Conservation (phyloP, 345 rosid species). For the Dimocarpus longan region DNA sequence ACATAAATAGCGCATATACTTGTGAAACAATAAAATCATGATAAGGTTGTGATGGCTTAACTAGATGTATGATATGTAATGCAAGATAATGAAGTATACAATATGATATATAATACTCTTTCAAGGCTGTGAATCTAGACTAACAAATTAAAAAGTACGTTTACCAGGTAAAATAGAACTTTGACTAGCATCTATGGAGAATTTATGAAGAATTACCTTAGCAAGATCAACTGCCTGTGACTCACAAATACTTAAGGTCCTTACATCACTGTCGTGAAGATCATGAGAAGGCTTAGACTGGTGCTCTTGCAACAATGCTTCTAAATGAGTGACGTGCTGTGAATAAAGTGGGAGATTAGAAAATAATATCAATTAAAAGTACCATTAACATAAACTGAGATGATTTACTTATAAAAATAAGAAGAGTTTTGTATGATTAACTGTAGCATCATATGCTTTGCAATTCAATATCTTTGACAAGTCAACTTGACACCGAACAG, state of each 20-base stretch:
- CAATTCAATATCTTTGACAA: conserved; percentile 68
- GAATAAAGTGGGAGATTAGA: neutral
- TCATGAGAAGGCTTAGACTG: conserved; percentile 56
- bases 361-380: conserved; percentile 26
- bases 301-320: conserved; percentile 66
- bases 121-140: neutral
- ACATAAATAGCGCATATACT: neutral
- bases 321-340: conserved; percentile 69
- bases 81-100: neutral
- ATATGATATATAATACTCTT: conserved; percentile 1
- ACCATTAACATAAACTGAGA: conserved; percentile 6
- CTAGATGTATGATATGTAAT: conserved; percentile 2
- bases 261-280: conserved; percentile 76
- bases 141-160: conserved; percentile 1
- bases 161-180: conserved; percentile 11
- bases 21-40: neutral
- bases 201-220: conserved; percentile 54
- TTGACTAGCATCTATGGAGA: conserved; percentile 8
- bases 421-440: conserved; percentile 39
- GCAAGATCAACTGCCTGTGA: conserved; percentile 58
- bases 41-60: neutral
- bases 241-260: conserved; percentile 76
- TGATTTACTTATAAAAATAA: conserved; percentile 5
- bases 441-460: conserved; percentile 82
- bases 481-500: conserved; percentile 81